Evolutionary conservation across 352 stramenopile species (phyloP).

Genomic region (Phytophthora colocasiae): DNA sequence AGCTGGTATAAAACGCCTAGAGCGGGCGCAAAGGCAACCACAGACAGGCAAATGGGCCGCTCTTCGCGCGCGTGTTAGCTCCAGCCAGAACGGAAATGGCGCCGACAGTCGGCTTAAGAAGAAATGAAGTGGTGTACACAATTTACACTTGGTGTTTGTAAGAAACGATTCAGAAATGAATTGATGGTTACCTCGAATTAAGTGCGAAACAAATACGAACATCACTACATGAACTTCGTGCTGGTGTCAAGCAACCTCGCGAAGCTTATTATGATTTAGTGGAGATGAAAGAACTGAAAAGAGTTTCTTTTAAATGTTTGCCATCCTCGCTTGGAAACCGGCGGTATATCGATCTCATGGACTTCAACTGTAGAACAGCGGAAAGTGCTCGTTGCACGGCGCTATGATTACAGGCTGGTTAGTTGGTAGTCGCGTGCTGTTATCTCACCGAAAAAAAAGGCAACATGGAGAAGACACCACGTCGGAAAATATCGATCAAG

Average conservation of each 20-base stretch:
- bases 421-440: conserved; percentile 13
- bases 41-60: background rate
- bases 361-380: conserved; percentile 1
- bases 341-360: background rate
- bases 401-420: conserved; percentile 4
- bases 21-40: background rate
- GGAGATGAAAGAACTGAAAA: no score
- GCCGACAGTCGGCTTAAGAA: conserved; percentile 11
- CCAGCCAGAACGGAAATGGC: conserved; percentile 39
- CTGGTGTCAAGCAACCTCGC: background rate
- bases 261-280: no score
- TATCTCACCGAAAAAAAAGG: conserved; percentile 12
- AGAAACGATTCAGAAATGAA: conserved; percentile 60
- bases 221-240: no score
- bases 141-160: conserved; percentile 54
- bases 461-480: no score
- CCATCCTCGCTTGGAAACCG: no score
- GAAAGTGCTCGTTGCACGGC: background rate
- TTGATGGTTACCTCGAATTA: conserved; percentile 26
- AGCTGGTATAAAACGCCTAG: background rate
- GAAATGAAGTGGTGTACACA: conserved; percentile 22
- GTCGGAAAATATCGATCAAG: no score
- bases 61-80: conserved; percentile 10
- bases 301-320: no score
- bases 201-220: conserved; percentile 8